Conservation (phyloP, 306 rosid species). For the Medicago lupulina region DNA sequence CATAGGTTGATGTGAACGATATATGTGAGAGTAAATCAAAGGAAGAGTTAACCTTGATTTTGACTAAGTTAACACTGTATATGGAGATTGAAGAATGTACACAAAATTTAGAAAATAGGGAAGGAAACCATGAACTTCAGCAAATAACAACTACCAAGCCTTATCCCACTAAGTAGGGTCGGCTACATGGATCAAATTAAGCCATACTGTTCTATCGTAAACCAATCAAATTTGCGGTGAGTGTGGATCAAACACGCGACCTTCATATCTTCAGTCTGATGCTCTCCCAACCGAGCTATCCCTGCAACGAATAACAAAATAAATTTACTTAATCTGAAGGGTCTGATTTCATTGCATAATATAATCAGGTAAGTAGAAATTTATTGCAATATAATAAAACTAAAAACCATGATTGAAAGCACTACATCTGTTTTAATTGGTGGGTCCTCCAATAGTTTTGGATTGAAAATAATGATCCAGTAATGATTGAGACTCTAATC, state of each 20-base stretch:
- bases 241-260: too few species aligned
- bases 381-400: background rate
- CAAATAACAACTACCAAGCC: too few species aligned
- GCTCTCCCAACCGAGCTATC: too few species aligned
- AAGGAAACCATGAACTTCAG: constrained; percentile 1
- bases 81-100: background rate
- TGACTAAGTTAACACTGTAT: background rate
- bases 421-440: background rate
- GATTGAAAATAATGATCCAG: background rate
- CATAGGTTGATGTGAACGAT: background rate
- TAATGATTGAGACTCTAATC: background rate
- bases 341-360: background rate
- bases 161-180: too few species aligned
- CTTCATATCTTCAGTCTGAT: too few species aligned
- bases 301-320: background rate
- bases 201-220: too few species aligned
- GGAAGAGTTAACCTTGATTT: constrained; percentile 5
- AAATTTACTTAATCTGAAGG: background rate
- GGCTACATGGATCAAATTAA: too few species aligned
- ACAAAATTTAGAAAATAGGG: constrained; percentile 4
- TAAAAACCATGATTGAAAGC: background rate
- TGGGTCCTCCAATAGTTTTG: background rate
- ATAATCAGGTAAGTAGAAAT: background rate
- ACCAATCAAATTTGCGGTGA: too few species aligned
- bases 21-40: background rate